phyloP scores from a whole-genome alignment of 495 filamentous ascomycete species.

The Penicillium silybi region DNA sequence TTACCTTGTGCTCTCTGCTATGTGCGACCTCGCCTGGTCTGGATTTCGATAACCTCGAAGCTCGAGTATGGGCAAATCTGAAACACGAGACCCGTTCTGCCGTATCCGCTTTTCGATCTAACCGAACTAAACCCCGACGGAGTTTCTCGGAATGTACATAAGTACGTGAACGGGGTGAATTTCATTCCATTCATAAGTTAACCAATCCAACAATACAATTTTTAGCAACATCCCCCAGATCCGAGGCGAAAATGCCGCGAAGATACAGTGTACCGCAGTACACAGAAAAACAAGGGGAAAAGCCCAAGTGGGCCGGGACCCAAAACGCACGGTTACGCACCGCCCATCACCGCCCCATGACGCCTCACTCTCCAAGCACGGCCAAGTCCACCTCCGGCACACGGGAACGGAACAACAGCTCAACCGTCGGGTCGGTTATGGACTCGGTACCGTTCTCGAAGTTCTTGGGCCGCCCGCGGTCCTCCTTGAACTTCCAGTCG shows the following conservation, averaged over 20 bases:
- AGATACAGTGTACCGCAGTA: not conserved
- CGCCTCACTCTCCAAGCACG: constrained; percentile 17
- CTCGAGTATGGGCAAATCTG: not conserved
- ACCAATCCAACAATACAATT: too few relatives aligned
- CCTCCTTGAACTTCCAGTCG: constrained; percentile 45
- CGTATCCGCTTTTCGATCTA: not conserved
- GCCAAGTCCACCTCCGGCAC: constrained; percentile 27
- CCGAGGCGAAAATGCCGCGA: not conserved
- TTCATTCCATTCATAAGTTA: not conserved
- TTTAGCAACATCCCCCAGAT: too few relatives aligned
- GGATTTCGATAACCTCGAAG: not conserved
- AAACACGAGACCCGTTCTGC: not conserved
- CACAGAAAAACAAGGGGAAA: not conserved
- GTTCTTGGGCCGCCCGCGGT: constrained; percentile 17
- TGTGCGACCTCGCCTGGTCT: not conserved
- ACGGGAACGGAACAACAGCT: constrained; percentile 27
- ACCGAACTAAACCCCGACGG: not conserved
- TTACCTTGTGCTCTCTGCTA: not conserved
- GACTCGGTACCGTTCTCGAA: constrained; percentile 26
- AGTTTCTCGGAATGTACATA: not conserved
- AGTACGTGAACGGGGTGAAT: not conserved
- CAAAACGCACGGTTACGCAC: not conserved
- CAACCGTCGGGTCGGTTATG: constrained; percentile 26
- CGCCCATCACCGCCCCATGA: not conserved
- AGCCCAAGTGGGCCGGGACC: not conserved